These are phyloP conservation scores for Neurospora sp. DNA, from an alignment of 495 filamentous ascomycete genomes.

Conservation along the genomic window DNA sequence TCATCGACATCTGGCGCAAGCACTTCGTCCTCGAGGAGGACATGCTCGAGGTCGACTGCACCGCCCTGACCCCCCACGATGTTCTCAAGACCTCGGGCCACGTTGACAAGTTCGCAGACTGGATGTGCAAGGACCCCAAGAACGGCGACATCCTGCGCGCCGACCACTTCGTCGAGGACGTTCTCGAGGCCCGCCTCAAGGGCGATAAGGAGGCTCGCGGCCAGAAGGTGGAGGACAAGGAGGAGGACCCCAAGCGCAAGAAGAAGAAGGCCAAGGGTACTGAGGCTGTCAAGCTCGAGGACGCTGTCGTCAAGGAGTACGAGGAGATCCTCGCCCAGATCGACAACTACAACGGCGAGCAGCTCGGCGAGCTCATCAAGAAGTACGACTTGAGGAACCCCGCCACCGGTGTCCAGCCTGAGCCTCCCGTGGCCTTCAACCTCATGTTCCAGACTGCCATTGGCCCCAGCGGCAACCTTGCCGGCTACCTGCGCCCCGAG, in stretches of 20 bases:
- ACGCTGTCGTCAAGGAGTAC: conserved; percentile 59
- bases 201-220: conserved; percentile 70
- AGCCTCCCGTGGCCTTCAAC: conserved; percentile 61
- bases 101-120: conserved; percentile 96
- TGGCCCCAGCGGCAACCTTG: conserved; percentile 49
- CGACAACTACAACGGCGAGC: conserved; percentile 64
- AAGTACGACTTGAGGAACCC: conserved; percentile 65
- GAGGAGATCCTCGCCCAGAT: conserved; percentile 63
- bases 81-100: conserved; percentile 95
- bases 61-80: conserved; percentile 74
- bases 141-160: conserved; percentile 93
- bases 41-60: conserved; percentile 85
- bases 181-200: conserved; percentile 74
- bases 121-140: conserved; percentile 99
- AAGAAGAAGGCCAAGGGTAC: conserved; percentile 48
- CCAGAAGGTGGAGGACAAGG: conserved; percentile 57
- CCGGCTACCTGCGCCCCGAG: conserved; percentile 60
- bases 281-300: conserved; percentile 53
- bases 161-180: conserved; percentile 91
- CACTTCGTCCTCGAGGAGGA: conserved; percentile 82
- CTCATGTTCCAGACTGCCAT: conserved; percentile 72
- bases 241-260: conserved; percentile 38
- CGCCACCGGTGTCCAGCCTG: conserved; percentile 44
- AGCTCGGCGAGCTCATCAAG: conserved; percentile 60
- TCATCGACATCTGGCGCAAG: conserved; percentile 87